These are phyloP conservation scores for Achlya hypogyna DNA, from an alignment of 352 stramenopile genomes.

Conservation along the genomic window DNA sequence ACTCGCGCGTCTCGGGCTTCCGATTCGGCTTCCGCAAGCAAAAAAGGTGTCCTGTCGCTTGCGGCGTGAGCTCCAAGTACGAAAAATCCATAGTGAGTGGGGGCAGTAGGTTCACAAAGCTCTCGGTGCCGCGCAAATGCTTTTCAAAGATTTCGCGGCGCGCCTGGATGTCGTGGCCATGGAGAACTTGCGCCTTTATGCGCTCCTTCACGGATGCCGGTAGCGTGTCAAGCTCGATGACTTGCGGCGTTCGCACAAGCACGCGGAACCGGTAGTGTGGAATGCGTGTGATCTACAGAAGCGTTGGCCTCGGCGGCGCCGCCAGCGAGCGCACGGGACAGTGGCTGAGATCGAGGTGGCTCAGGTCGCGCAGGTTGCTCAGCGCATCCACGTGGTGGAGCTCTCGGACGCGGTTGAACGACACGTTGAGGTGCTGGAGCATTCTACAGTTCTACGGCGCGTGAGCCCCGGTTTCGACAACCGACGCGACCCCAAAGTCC, in stretches of 20 bases:
- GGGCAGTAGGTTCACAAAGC: constrained; percentile 50
- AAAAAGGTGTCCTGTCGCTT: neutral
- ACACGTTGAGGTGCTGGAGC: constrained; percentile 47
- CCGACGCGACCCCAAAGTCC: constrained; percentile 33
- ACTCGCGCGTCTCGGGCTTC: neutral
- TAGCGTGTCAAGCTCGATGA: constrained; percentile 43
- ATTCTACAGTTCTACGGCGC: constrained; percentile 33
- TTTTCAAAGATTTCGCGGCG: constrained; percentile 48
- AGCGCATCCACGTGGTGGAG: constrained; percentile 60
- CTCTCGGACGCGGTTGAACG: constrained; percentile 35
- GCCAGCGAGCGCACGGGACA: constrained; percentile 28
- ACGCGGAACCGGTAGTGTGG: constrained; percentile 44
- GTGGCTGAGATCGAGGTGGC: constrained; percentile 32
- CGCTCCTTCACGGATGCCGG: constrained; percentile 56
- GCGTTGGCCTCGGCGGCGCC: neutral
- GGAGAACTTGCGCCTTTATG: constrained; percentile 64
- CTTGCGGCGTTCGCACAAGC: constrained; percentile 45
- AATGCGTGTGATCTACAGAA: constrained; percentile 27
- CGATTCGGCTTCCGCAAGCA: neutral
- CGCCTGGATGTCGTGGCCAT: constrained; percentile 49
- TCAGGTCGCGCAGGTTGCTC: constrained; percentile 34
- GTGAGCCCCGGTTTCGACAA: neutral
- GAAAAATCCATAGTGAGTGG: neutral
- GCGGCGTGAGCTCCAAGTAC: neutral
- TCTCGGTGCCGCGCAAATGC: constrained; percentile 36